phyloP scores from a whole-genome alignment of 352 stramenopile genomes.

The Pythium monospermum region DNA sequence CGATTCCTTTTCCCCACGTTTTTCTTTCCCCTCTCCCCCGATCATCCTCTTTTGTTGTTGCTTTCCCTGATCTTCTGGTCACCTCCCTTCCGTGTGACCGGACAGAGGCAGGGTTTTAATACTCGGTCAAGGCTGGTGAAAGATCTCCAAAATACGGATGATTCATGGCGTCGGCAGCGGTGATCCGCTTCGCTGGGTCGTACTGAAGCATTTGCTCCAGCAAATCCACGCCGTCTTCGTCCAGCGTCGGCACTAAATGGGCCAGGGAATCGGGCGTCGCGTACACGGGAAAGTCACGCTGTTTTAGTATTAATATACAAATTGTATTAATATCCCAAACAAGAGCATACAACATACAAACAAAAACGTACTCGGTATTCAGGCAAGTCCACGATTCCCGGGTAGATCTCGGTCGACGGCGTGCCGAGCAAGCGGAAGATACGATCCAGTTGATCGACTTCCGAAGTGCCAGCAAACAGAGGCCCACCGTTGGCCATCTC shows the following conservation, averaged over 20 bases:
- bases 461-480: slow-evolving; percentile 95
- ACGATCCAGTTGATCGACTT: slow-evolving; percentile 95
- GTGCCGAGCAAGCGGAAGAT: slow-evolving; percentile 98
- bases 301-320: background rate
- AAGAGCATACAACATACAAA: too few species aligned
- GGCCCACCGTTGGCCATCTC: slow-evolving; percentile 93
- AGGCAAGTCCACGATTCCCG: slow-evolving; percentile 94
- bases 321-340: background rate
- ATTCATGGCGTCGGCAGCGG: slow-evolving; percentile 92
- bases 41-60: slow-evolving; percentile 2
- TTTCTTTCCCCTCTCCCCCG: too few species aligned
- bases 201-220: slow-evolving; percentile 89
- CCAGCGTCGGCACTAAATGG: slow-evolving; percentile 89
- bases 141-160: slow-evolving; percentile 97
- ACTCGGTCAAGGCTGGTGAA: slow-evolving; percentile 62
- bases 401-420: slow-evolving; percentile 92
- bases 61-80: slow-evolving; percentile 15
- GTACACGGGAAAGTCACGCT: slow-evolving; percentile 88
- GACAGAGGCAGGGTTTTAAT: too few species aligned
- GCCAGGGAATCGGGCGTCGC: slow-evolving; percentile 79
- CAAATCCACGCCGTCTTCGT: slow-evolving; percentile 89
- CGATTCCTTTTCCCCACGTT: too few species aligned
- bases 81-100: too few species aligned
- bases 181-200: slow-evolving; percentile 89
- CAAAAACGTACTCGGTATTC: slow-evolving; percentile 89